phyloP scores from a whole-genome alignment of 257 asterid genomes.

The Cordia subcordata region DNA sequence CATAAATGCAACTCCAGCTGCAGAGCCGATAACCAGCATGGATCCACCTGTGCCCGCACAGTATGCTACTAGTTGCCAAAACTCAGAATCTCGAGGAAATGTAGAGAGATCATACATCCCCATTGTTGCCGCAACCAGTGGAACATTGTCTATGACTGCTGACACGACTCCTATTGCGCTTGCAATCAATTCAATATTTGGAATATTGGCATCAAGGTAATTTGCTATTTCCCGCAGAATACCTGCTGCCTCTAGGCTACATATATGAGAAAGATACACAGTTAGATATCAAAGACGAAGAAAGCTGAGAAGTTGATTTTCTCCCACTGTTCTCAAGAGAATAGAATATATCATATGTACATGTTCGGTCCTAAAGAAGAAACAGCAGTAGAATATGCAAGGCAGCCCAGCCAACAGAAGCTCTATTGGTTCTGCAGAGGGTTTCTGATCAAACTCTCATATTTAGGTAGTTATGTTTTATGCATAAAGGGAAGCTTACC shows the following conservation, averaged over 20 bases:
- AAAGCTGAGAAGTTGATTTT: too few species aligned
- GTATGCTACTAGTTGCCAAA: conserved; percentile 91
- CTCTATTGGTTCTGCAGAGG: too few species aligned
- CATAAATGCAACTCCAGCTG: conserved; percentile 97
- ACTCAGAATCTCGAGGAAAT: conserved; percentile 84
- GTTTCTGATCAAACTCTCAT: too few species aligned
- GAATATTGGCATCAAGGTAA: conserved; percentile 80
- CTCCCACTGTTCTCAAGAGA: too few species aligned
- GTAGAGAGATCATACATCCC: conserved; percentile 91
- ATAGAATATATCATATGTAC: neutral
- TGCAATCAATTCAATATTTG: conserved; percentile 69
- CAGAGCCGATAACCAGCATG: conserved; percentile 90
- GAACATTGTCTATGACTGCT: conserved; percentile 91
- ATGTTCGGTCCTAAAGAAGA: too few species aligned
- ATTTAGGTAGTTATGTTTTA: too few species aligned
- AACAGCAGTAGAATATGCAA: neutral
- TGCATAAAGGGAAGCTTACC: too few species aligned
- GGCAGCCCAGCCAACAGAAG: too few species aligned
- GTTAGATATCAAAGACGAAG: conserved; percentile 4
- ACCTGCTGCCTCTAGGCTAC: conserved; percentile 95
- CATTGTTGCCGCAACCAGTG: conserved; percentile 95
- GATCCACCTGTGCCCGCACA: conserved; percentile 99
- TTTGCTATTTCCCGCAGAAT: conserved; percentile 84
- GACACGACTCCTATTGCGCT: conserved; percentile 90
- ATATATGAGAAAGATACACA: conserved; percentile 2